Percentiles rank a stretch among this genome's conserved stretches.
Conservation (phyloP, 306 rosid genomes). For the Gynostemma pentaphyllum region DNA sequence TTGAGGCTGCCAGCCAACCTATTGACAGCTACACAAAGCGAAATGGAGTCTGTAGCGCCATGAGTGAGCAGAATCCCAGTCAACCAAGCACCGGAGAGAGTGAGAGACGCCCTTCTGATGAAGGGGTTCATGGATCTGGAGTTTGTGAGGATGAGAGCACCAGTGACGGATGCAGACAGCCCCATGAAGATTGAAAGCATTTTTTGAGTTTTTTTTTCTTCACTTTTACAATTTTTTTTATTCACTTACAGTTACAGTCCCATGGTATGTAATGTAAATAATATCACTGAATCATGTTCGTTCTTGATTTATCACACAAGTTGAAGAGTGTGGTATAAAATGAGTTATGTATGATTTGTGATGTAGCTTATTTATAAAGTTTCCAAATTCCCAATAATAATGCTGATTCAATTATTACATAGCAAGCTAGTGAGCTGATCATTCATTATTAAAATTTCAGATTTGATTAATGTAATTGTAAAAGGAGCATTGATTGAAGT, state of each 20-base stretch:
- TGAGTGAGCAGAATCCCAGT: conserved; percentile 22
- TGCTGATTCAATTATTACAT: no score
- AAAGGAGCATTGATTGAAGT: neutral
- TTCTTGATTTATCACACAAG: neutral
- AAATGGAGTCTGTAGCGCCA: conserved; percentile 23
- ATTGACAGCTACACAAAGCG: conserved; percentile 22
- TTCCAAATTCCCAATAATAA: no score
- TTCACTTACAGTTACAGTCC: no score
- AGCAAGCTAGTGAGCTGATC: neutral
- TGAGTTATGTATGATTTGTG: neutral
- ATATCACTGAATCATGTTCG: neutral
- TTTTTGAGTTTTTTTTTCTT: neutral
- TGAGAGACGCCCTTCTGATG: conserved; percentile 33
- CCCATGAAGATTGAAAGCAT: conserved; percentile 32
- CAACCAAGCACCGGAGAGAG: conserved; percentile 27
- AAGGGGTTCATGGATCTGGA: conserved; percentile 25
- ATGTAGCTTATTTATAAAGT: neutral
- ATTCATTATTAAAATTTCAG: neutral
- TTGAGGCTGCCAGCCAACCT: conserved; percentile 24
- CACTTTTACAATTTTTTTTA: neutral
- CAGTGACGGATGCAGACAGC: conserved; percentile 19
- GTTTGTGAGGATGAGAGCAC: conserved; percentile 35
- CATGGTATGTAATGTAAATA: conserved; percentile 5
- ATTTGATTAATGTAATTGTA: neutral
- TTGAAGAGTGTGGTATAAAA: neutral